These are phyloP conservation scores for Kodamaea arcana DNA, from an alignment of 1,139 yeast species.

Conservation along the genomic window DNA sequence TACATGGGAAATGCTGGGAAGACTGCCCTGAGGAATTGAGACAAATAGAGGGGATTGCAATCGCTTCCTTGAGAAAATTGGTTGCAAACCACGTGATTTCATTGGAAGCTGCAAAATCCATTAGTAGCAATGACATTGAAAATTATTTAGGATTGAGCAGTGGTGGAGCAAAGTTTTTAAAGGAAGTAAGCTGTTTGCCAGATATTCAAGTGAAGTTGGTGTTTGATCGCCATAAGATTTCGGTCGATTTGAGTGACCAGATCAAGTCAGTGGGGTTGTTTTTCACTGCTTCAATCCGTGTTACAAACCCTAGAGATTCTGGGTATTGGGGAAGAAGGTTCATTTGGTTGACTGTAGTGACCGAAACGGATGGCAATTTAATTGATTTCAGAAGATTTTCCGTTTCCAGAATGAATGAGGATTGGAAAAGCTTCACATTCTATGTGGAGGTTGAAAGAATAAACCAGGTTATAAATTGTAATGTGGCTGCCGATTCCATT, in stretches of 20 bases:
- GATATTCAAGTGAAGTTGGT: conserved; percentile 1
- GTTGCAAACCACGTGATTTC: conserved; percentile 24
- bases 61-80: conserved; percentile 33
- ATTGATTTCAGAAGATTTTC: conserved; percentile 38
- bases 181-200: conserved; percentile 1
- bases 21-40: conserved; percentile 35
- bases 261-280: neutral
- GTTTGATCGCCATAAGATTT: neutral
- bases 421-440: conserved; percentile 22
- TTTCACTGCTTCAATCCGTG: neutral
- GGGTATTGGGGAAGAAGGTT: neutral
- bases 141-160: neutral
- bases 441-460: conserved; percentile 12
- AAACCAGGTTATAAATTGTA: conserved; percentile 19
- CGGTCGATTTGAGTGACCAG: neutral
- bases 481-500: conserved; percentile 32
- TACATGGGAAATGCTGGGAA: conserved; percentile 47
- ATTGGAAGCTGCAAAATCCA: conserved; percentile 1
- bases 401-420: conserved; percentile 19
- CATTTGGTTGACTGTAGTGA: neutral
- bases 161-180: neutral
- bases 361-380: conserved; percentile 20
- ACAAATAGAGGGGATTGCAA: conserved; percentile 43
- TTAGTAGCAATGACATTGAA: conserved; percentile 1
- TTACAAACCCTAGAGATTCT: neutral